phyloP scores from a whole-genome alignment of 2,329 filamentous ascomycete species.

The Aureobasidium sp. region DNA sequence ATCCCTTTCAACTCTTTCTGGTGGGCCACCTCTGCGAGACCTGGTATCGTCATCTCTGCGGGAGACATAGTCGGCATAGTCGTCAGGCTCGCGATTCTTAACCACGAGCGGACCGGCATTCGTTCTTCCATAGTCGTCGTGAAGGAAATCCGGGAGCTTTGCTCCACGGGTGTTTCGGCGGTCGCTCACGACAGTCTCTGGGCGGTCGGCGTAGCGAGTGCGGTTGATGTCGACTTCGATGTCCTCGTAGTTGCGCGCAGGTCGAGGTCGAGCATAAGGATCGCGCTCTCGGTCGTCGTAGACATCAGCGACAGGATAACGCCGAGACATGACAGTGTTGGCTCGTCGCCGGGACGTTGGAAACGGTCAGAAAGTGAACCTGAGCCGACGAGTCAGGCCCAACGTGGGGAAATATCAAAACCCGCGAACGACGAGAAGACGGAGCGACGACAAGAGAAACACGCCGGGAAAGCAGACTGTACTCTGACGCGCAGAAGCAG shows the following conservation, averaged over 20 bases:
- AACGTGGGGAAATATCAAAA: slow-evolving; percentile 6
- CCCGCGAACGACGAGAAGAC: neutral
- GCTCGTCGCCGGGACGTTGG: slow-evolving; percentile 7
- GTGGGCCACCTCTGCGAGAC: slow-evolving; percentile 16
- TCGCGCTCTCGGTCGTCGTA: slow-evolving; percentile 43
- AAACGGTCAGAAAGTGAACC: slow-evolving; percentile 6
- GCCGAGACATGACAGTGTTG: slow-evolving; percentile 15
- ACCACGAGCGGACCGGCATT: slow-evolving; percentile 41
- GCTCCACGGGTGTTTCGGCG: slow-evolving; percentile 34
- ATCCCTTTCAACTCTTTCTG: slow-evolving; percentile 35
- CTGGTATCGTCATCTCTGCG: slow-evolving; percentile 10
- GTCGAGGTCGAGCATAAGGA: slow-evolving; percentile 31
- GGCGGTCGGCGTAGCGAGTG: slow-evolving; percentile 23
- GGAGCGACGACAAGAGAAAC: neutral
- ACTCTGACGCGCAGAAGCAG: neutral
- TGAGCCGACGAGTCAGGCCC: neutral
- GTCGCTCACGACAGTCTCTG: slow-evolving; percentile 25
- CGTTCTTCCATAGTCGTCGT: slow-evolving; percentile 43
- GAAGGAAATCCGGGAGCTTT: slow-evolving; percentile 43
- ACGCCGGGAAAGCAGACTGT: neutral
- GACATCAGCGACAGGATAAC: slow-evolving; percentile 27
- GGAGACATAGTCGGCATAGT: slow-evolving; percentile 23
- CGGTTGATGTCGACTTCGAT: slow-evolving; percentile 42
- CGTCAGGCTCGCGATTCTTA: slow-evolving; percentile 36
- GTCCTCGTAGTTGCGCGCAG: slow-evolving; percentile 41